A percentile compares a stretch with the other conserved stretches of the same genome.
Evolutionary conservation across 306 rosid species (phyloP).

Genomic region (Cicer chorassanicum): DNA sequence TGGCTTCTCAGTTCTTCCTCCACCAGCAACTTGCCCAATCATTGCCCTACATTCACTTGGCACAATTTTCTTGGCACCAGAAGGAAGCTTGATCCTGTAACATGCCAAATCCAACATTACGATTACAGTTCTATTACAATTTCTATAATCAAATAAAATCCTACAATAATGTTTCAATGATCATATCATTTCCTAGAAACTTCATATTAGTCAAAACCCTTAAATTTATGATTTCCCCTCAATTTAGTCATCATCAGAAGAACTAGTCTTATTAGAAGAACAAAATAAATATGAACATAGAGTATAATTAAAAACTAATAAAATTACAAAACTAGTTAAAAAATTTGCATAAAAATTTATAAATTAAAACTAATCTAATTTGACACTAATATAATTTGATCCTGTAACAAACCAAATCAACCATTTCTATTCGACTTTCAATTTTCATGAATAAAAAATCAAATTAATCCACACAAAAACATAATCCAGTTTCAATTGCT

Average conservation of each 20-base stretch:
- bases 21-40: conserved; percentile 61
- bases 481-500: neutral
- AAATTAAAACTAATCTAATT: neutral
- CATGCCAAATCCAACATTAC: neutral
- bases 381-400: neutral
- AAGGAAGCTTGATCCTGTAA: conserved; percentile 45
- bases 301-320: too few relatives aligned
- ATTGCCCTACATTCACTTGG: conserved; percentile 58
- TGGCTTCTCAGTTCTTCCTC: conserved; percentile 59
- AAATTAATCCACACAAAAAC: neutral
- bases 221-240: neutral
- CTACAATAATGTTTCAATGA: neutral
- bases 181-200: neutral
- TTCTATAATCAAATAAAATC: neutral
- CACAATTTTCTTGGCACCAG: conserved; percentile 49
- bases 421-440: neutral
- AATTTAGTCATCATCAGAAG: neutral
- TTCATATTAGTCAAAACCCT: neutral
- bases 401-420: neutral
- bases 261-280: too few relatives aligned
- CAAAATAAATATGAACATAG: too few relatives aligned
- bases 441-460: neutral
- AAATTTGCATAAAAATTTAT: too few relatives aligned
- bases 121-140: neutral
- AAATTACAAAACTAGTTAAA: too few relatives aligned